These are phyloP conservation scores for Hagleromyces aurorensis DNA, from an alignment of 805 yeast species.

Conservation along the genomic window DNA sequence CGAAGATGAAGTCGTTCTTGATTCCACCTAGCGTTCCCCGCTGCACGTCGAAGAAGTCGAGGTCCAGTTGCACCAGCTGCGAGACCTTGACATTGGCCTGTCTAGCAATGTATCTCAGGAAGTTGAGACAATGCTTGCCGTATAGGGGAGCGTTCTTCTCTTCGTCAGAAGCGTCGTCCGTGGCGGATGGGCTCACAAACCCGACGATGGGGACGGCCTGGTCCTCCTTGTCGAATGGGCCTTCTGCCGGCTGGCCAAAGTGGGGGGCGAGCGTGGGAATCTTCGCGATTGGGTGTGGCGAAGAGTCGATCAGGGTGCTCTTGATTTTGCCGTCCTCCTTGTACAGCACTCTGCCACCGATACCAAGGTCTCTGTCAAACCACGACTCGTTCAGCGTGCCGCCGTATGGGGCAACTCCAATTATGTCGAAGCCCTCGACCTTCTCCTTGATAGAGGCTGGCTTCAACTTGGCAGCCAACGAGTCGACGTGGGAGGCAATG, in stretches of 20 bases:
- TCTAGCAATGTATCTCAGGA: conserved; percentile 62
- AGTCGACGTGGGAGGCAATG: conserved; percentile 70
- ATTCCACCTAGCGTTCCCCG: conserved; percentile 74
- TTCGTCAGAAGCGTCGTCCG: conserved; percentile 46
- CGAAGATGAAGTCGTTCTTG: conserved; percentile 64
- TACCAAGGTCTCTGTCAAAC: conserved; percentile 82
- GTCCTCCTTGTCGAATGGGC: conserved; percentile 71
- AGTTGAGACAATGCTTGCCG: conserved; percentile 59
- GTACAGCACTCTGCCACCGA: conserved; percentile 70
- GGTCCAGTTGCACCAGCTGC: conserved; percentile 61
- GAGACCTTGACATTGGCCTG: conserved; percentile 50
- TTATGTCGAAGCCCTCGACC: conserved; percentile 65
- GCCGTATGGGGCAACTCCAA: conserved; percentile 81
- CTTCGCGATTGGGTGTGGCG: conserved; percentile 67
- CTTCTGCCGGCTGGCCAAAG: conserved; percentile 61
- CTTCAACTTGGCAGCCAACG: conserved; percentile 60
- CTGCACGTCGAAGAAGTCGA: conserved; percentile 77
- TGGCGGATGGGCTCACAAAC: conserved; percentile 31
- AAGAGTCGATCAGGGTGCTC: conserved; percentile 44
- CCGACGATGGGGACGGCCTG: conserved; percentile 76
- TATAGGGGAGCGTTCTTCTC: conserved; percentile 57
- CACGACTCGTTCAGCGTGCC: conserved; percentile 59
- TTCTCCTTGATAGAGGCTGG: conserved; percentile 56
- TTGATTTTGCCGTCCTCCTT: conserved; percentile 33
- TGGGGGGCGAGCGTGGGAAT: conserved; percentile 85